Evolutionary conservation across 805 yeast species (phyloP), one percentile per base, ranked within the genome.

Genomic region (Cyberlindnera saturnus): DNA sequence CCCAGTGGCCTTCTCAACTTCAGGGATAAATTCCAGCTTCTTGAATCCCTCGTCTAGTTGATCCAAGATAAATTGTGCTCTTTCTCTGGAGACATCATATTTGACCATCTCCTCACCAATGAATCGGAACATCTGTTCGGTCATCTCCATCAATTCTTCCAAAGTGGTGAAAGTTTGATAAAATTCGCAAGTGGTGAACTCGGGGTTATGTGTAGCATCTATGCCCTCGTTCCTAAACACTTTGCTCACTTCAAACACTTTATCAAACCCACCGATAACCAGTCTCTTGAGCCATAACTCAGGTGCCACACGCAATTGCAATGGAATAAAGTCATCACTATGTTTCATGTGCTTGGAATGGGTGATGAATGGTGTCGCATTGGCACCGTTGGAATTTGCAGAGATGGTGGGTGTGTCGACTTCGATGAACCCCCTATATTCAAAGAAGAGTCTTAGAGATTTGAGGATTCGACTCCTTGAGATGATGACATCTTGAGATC

Each of bases 131-230:
- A 90, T 51, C 0, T 66, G 64, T 53, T 86, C 84, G 1, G 95
- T 82, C 30, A 81, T 53, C 0, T 43, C 45, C 73, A 88, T 84
- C 45, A 91, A 65, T 23, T 85, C 85, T 0, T 76, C 74, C 50
- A 93, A 65, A 9, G 75, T 69, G 0, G 83, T 78, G 57, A 74
- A 89, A 0, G 86, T 73, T 54, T 83, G 85, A 60, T 91, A 91
- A 53, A 88, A 86, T 60, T 91, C 99, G 59, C 96, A 81, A 3
- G 88, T 78, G 1, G 96, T 82, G 60, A 90, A 91, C 57, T 91
- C 99, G 0, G 96, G 96, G 62, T 91, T 93, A 61, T 91, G 99
- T 0, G 96, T 86, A 2, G 84, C 71, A 60, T 91, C 99, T 26
- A 91, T 72, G 6, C 97, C 96, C 64, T 93, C 99, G 56, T 93